Percentiles rank a stretch among this genome's conserved stretches.
These are phyloP conservation scores for Xylariaceae sp. DNA, from an alignment of 2,329 filamentous ascomycete species.

Conservation along the genomic window DNA sequence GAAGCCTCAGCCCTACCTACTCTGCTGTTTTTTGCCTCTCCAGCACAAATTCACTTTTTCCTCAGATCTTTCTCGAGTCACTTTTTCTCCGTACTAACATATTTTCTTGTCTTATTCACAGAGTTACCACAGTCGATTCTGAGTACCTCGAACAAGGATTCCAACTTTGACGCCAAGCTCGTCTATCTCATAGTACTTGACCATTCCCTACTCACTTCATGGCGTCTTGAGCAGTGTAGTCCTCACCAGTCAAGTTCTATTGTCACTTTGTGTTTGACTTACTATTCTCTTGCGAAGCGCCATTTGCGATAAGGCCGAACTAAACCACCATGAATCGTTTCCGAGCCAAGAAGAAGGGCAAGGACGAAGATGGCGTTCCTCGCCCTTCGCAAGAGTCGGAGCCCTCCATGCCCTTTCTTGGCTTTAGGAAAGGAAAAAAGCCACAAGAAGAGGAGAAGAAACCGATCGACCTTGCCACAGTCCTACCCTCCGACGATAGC, in stretches of 20 bases:
- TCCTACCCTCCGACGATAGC: conserved; percentile 76
- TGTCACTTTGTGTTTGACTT: neutral
- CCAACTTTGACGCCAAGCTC: neutral
- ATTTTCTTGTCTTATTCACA: conserved; percentile 6
- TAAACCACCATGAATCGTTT: conserved; percentile 65
- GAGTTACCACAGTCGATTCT: conserved; percentile 5
- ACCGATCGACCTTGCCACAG: conserved; percentile 67
- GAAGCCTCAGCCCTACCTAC: conserved; percentile 4
- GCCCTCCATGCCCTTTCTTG: conserved; percentile 46
- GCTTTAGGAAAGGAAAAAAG: conserved; percentile 54
- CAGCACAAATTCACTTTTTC: conserved; percentile 7
- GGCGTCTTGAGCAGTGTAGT: conserved; percentile 10
- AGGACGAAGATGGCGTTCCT: conserved; percentile 50
- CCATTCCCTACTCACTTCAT: conserved; percentile 5
- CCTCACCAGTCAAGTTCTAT: neutral
- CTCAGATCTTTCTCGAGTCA: conserved; percentile 6
- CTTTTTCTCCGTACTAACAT: conserved; percentile 10
- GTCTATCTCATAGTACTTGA: neutral
- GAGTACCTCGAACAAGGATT: conserved; percentile 3
- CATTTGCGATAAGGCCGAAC: neutral
- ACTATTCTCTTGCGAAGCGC: neutral
- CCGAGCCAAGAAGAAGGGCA: conserved; percentile 64
- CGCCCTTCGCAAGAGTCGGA: conserved; percentile 53
- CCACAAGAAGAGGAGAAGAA: conserved; percentile 53
- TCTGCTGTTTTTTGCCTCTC: conserved; percentile 2